Evolutionary conservation across 805 yeast species (phyloP).

Genomic region (Pichia nakasei): DNA sequence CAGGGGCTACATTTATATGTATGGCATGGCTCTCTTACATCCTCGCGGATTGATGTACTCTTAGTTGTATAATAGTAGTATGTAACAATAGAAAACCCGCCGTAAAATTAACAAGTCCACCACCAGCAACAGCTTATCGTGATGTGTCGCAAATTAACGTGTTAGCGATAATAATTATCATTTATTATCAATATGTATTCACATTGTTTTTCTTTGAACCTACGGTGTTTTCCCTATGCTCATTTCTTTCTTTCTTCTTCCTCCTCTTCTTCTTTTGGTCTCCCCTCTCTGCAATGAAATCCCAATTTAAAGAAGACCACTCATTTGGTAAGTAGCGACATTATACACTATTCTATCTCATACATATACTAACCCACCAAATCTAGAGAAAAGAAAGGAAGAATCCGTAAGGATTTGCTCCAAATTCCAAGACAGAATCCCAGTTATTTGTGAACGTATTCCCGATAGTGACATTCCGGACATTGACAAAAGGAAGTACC

Average conservation of each 20-base stretch:
- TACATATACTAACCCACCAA: background rate
- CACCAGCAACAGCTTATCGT: too few relatives aligned
- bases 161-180: too few relatives aligned
- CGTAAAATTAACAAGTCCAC: too few relatives aligned
- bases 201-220: too few relatives aligned
- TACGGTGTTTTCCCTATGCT: too few relatives aligned
- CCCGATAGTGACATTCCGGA: constrained; percentile 94
- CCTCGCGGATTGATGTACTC: too few relatives aligned
- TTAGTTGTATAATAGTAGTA: too few relatives aligned
- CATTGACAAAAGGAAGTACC: constrained; percentile 92
- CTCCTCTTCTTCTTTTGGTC: background rate
- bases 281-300: constrained; percentile 48
- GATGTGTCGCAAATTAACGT: too few relatives aligned
- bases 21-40: too few relatives aligned
- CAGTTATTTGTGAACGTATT: constrained; percentile 95
- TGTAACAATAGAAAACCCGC: too few relatives aligned
- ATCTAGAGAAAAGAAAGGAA: constrained; percentile 77
- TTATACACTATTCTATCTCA: background rate
- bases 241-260: constrained; percentile 1
- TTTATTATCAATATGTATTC: too few relatives aligned
- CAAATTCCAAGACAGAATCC: constrained; percentile 86
- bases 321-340: constrained; percentile 63
- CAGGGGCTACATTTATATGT: too few relatives aligned
- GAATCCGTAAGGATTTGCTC: constrained; percentile 87
- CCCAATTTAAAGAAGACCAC: constrained; percentile 91